phyloP scores from a whole-genome alignment of 1,139 yeast genomes.

The Suhomyces chickasaworum region DNA sequence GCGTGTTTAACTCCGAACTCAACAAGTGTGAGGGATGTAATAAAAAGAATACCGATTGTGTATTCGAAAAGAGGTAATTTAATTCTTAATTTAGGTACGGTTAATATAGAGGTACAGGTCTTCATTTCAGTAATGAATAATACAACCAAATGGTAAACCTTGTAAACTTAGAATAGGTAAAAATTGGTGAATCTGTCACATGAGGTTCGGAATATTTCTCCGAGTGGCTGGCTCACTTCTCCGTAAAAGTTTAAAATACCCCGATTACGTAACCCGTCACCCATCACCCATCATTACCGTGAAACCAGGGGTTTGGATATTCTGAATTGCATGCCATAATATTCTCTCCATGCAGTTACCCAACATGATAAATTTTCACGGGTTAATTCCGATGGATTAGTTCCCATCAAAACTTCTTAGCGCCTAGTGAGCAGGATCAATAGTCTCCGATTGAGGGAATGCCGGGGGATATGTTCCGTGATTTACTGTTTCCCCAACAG shows the following conservation, averaged over 20 bases:
- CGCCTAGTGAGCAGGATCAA: too few relatives aligned
- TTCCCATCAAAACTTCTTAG: too few relatives aligned
- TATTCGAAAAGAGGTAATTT: constrained; percentile 25
- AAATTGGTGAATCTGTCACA: too few relatives aligned
- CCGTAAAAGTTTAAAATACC: too few relatives aligned
- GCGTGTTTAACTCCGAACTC: constrained; percentile 32
- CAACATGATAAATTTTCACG: background rate
- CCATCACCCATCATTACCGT: too few relatives aligned
- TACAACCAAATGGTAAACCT: background rate
- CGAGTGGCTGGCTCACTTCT: background rate
- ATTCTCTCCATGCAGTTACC: background rate
- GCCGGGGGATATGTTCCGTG: background rate
- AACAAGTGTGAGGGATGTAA: constrained; percentile 41
- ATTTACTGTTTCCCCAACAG: background rate
- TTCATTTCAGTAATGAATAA: background rate
- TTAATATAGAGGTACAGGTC: background rate
- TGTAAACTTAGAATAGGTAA: too few relatives aligned
- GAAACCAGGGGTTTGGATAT: background rate
- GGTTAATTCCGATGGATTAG: too few relatives aligned
- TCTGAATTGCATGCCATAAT: background rate
- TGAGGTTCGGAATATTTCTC: background rate
- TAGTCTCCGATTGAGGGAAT: too few relatives aligned
- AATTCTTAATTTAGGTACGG: constrained; percentile 2
- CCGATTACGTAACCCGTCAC: background rate
- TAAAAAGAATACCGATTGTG: constrained; percentile 38